Conservation (phyloP, 306 rosid genomes). For the Castanea mollissima region DNA sequence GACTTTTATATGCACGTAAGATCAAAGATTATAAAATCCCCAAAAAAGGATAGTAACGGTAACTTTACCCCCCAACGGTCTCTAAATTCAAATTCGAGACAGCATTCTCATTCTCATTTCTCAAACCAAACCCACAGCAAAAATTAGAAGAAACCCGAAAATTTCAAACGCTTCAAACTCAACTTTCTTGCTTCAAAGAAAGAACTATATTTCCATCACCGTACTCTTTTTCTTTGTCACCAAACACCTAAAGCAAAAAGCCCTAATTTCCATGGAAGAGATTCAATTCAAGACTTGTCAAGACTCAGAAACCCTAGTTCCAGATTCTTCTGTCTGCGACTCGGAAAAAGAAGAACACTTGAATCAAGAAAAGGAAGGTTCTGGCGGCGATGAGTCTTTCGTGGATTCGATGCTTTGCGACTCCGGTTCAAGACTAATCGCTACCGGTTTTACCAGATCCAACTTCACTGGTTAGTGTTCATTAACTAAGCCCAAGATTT, state of each 20-base stretch:
- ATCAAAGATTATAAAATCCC: too few relatives aligned
- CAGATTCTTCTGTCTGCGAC: constrained; percentile 18
- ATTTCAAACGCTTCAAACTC: background rate
- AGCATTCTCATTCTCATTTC: background rate
- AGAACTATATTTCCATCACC: background rate
- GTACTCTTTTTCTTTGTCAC: constrained; percentile 11
- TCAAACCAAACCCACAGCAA: background rate
- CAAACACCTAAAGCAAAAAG: background rate
- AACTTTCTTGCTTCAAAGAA: constrained; percentile 27
- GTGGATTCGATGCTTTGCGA: constrained; percentile 61
- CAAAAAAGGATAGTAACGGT: background rate
- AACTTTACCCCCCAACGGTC: constrained; percentile 26
- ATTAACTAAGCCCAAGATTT: background rate
- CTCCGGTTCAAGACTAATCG: constrained; percentile 48
- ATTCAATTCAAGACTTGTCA: constrained; percentile 28
- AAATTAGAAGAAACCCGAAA: background rate
- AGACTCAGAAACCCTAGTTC: constrained; percentile 40
- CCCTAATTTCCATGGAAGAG: constrained; percentile 39
- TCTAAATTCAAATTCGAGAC: constrained; percentile 29
- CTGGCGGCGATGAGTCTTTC: constrained; percentile 28
- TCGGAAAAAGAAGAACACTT: constrained; percentile 7
- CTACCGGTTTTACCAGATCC: constrained; percentile 57
- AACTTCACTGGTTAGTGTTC: constrained; percentile 45
- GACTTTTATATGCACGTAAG: too few relatives aligned
- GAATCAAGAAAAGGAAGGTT: constrained; percentile 34